Conservation (phyloP, 2,329 filamentous ascomycete species). For the Exophiala viscosa region DNA sequence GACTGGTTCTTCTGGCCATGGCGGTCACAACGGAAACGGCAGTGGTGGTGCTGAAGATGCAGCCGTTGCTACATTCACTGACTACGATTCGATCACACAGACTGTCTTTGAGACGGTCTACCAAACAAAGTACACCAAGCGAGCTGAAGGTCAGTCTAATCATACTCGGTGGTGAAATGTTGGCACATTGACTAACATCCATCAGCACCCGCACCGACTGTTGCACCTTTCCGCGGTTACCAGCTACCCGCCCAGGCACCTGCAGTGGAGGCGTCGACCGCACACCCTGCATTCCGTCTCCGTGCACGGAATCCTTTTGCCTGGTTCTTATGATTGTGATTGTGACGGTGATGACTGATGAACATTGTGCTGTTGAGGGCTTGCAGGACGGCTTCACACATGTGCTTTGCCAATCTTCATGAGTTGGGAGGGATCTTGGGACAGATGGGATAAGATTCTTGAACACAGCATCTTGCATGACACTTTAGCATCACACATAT, state of each 20-base stretch:
- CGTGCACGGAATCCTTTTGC: constrained; percentile 15
- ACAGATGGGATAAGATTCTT: too few relatives aligned
- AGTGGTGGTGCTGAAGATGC: constrained; percentile 10
- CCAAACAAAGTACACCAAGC: constrained; percentile 20
- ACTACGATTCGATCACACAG: constrained; percentile 19
- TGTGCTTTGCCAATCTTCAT: too few relatives aligned
- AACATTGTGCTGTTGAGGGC: too few relatives aligned
- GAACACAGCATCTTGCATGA: too few relatives aligned
- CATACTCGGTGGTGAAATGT: too few relatives aligned
- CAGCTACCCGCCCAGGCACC: neutral
- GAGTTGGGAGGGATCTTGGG: too few relatives aligned
- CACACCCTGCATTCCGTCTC: constrained; percentile 9
- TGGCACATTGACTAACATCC: neutral
- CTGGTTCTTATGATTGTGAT: constrained; percentile 3
- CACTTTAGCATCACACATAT: too few relatives aligned
- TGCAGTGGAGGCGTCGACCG: constrained; percentile 1
- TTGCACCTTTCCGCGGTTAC: neutral
- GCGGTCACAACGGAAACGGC: neutral
- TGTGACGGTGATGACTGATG: too few relatives aligned
- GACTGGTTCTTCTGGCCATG: neutral
- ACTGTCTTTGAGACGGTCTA: constrained; percentile 22
- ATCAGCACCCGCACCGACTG: neutral
- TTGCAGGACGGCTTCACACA: too few relatives aligned
- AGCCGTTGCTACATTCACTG: constrained; percentile 18
- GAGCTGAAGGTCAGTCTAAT: constrained; percentile 16